Evolutionary conservation across 257 asterid species (phyloP), one percentile per base, ranked within the genome.

Genomic region (Solanum arcanum): DNA sequence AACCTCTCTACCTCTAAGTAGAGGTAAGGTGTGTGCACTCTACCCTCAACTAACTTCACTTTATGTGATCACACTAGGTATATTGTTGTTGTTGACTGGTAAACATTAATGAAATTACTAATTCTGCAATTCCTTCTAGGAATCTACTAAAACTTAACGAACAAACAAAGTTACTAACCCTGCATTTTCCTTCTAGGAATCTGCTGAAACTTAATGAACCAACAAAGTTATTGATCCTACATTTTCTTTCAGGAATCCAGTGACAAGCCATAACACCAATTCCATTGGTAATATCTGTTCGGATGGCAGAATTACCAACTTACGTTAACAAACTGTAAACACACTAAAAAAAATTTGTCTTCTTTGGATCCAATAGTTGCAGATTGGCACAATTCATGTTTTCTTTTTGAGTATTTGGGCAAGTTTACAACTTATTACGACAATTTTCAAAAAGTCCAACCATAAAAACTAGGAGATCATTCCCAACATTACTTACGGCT

Each of bases 401-500:
- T 49, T 81, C 46, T 81, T 81, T 49, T 31, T 10, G 31, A 81
- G 9, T 49, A 49, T 31, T 81, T 49, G 10, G 29, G 46, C 46
- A 80, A 18, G 31, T 81, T 49, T 49, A 81, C 69, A n/a, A 31
- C 69, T 49, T 41, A 81, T 44, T 81, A 49, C 31, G 56, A 81
- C 42, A 81, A 16, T 29, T 20, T 42, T 29, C 85, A 81, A 12
- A 29, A 81, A 81, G 20, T 81, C 69, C 69, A 81, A 49, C 85
- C 46, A 49, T 6, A 10, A 81, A 76, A 87, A 82, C 47, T 20
- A 86, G 9, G 85, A 74, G 84, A 86, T 49, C 31, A 47, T 18
- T 49, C 15, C 68, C 35, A 82, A 41, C 20, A 47, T n/a, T 84
- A 91, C 98, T 94, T 92, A 97, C 98, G 94, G 62, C 88, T 87